These are phyloP conservation scores for Xerocomellus amylosporus DNA, from an alignment of 768 basidiomycete species.

Conservation along the genomic window DNA sequence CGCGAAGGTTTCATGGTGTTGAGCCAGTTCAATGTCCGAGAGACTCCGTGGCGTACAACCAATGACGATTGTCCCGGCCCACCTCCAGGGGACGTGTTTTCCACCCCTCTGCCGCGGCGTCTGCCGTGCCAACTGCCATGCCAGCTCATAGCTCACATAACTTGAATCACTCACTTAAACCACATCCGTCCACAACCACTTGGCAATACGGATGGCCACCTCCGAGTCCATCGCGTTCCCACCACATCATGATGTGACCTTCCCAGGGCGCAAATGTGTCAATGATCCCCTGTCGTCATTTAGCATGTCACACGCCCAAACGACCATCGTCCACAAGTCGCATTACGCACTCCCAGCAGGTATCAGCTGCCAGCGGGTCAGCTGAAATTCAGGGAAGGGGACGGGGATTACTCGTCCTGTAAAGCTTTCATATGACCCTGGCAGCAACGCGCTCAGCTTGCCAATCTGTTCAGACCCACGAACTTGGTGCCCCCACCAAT, in stretches of 20 bases:
- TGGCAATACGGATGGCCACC: conserved; percentile 2
- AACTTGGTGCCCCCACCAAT: neutral
- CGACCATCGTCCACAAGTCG: conserved; percentile 13
- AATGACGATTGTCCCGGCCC: neutral
- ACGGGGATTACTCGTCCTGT: conserved; percentile 33
- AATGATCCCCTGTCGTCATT: conserved; percentile 15
- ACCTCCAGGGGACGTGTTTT: neutral
- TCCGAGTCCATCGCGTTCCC: conserved; percentile 17
- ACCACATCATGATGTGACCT: conserved; percentile 13
- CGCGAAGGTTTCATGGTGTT: conserved; percentile 28
- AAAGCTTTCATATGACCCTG: conserved; percentile 22
- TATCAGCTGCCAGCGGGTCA: conserved; percentile 15
- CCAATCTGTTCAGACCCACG: neutral
- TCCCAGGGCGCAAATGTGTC: conserved; percentile 24
- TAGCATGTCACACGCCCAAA: conserved; percentile 15
- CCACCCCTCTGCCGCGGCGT: neutral
- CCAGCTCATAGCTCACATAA: conserved; percentile 7
- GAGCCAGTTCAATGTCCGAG: conserved; percentile 32
- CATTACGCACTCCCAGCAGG: conserved; percentile 8
- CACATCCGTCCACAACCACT: conserved; percentile 10
- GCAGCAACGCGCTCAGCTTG: conserved; percentile 6
- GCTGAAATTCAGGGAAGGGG: conserved; percentile 27
- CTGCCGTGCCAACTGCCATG: conserved; percentile 10
- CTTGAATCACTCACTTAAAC: conserved; percentile 11
- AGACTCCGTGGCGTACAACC: conserved; percentile 26